These are phyloP conservation scores for Ophiosphaerella korrae DNA, from an alignment of 2,329 filamentous ascomycete species.

Conservation along the genomic window DNA sequence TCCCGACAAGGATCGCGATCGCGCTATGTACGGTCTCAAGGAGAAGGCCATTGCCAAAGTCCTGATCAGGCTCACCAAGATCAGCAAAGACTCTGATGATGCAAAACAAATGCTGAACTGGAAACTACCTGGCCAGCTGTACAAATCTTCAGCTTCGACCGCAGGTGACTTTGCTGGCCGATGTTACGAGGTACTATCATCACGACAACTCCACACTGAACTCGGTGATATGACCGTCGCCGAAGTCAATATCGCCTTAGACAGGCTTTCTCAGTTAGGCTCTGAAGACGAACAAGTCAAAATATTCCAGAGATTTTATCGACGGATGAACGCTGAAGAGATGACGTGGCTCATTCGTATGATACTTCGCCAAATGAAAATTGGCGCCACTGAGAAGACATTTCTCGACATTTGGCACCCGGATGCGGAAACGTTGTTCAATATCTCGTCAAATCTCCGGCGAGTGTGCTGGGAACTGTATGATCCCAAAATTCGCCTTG, in stretches of 20 bases:
- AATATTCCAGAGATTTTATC: conserved; percentile 84
- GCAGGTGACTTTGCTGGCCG: conserved; percentile 92
- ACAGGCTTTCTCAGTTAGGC: conserved; percentile 73
- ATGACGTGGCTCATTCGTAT: conserved; percentile 94
- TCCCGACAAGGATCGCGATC: conserved; percentile 89
- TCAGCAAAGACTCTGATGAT: conserved; percentile 88
- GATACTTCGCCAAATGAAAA: conserved; percentile 79
- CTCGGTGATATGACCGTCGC: conserved; percentile 82
- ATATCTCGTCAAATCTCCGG: conserved; percentile 85
- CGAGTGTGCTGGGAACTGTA: conserved; percentile 94
- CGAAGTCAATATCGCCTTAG: conserved; percentile 86
- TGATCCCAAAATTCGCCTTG: conserved; percentile 73
- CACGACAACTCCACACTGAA: conserved; percentile 75
- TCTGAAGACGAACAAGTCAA: conserved; percentile 84
- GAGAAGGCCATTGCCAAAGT: conserved; percentile 89
- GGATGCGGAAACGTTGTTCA: conserved; percentile 68
- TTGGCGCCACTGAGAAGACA: conserved; percentile 83
- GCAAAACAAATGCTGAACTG: conserved; percentile 84
- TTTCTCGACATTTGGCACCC: conserved; percentile 71
- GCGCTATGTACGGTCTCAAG: conserved; percentile 91
- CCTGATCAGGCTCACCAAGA: conserved; percentile 89
- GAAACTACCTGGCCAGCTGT: conserved; percentile 77
- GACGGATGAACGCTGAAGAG: conserved; percentile 90
- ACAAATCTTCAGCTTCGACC: conserved; percentile 52
- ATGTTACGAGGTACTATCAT: conserved; percentile 84